These are phyloP conservation scores for Aspergillus costaricaensis DNA, from an alignment of 2,329 filamentous ascomycete species.

Conservation along the genomic window DNA sequence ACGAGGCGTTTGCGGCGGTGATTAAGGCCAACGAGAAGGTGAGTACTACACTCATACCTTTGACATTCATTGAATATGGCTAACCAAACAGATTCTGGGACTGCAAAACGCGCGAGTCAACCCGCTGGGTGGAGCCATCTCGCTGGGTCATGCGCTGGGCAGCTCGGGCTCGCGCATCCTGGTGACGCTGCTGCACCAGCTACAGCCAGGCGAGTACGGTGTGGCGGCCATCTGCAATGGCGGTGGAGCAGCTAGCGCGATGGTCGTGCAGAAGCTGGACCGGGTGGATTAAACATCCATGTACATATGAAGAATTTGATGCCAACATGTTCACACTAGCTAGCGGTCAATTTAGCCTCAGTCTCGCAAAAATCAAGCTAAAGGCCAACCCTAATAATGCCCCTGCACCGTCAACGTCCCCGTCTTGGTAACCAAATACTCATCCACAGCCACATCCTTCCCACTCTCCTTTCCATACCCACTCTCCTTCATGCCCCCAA, in stretches of 20 bases:
- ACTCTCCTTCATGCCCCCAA: slow-evolving; percentile 68
- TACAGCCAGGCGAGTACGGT: slow-evolving; percentile 90
- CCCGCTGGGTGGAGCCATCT: slow-evolving; percentile 85
- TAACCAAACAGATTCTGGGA: slow-evolving; percentile 66
- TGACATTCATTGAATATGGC: slow-evolving; percentile 4
- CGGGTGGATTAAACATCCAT: slow-evolving; percentile 29
- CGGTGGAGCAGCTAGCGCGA: slow-evolving; percentile 84
- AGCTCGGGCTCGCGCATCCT: slow-evolving; percentile 92
- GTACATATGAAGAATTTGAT: not conserved
- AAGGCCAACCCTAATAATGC: slow-evolving; percentile 42
- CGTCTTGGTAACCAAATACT: slow-evolving; percentile 66
- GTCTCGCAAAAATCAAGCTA: no score
- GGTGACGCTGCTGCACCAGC: slow-evolving; percentile 85
- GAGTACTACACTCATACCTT: slow-evolving; percentile 19
- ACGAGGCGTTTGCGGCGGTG: slow-evolving; percentile 94
- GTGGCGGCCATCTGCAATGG: slow-evolving; percentile 97
- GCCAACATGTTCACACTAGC: not conserved
- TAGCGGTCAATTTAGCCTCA: not conserved
- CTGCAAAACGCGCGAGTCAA: slow-evolving; percentile 81
- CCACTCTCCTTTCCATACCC: slow-evolving; percentile 69
- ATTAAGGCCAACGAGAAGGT: slow-evolving; percentile 93
- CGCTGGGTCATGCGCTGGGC: slow-evolving; percentile 85
- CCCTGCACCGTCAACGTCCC: slow-evolving; percentile 63
- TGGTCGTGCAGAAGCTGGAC: slow-evolving; percentile 84
- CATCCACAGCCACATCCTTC: slow-evolving; percentile 65